These are phyloP conservation scores for Fraxinus nigra DNA, from an alignment of 305 asterid genomes.

Conservation along the genomic window DNA sequence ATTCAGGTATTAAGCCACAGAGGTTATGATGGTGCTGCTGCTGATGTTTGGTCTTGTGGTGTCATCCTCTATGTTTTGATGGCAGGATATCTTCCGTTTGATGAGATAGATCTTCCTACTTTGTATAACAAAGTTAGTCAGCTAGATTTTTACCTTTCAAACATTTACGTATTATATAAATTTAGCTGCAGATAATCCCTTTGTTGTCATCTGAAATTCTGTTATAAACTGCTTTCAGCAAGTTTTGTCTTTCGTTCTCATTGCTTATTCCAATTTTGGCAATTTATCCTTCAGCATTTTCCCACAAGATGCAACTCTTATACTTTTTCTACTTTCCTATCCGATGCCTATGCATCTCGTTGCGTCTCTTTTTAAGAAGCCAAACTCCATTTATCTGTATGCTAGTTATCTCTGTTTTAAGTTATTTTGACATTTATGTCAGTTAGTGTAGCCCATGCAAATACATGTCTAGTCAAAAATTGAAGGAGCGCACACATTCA, in stretches of 20 bases:
- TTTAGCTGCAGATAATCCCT: background rate
- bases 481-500: background rate
- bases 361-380: constrained; percentile 1
- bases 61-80: constrained; percentile 81
- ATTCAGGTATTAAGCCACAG: constrained; percentile 65
- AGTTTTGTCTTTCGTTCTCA: background rate
- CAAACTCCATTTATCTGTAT: background rate
- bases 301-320: background rate
- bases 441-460: background rate
- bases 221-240: background rate
- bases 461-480: background rate
- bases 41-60: constrained; percentile 98
- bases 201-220: constrained; percentile 8
- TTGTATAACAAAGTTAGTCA: constrained; percentile 69
- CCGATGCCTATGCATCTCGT: background rate
- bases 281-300: background rate
- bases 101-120: constrained; percentile 67
- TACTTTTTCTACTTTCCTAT: background rate
- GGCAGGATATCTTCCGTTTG: constrained; percentile 92
- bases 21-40: constrained; percentile 98
- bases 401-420: background rate
- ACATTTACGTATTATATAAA: background rate
- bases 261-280: background rate
- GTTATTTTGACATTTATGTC: constrained; percentile 5
- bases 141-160: constrained; percentile 14